Base-by-base conservation (phyloP, 345 rosid genomes). In the Mangifera indica region DNA sequence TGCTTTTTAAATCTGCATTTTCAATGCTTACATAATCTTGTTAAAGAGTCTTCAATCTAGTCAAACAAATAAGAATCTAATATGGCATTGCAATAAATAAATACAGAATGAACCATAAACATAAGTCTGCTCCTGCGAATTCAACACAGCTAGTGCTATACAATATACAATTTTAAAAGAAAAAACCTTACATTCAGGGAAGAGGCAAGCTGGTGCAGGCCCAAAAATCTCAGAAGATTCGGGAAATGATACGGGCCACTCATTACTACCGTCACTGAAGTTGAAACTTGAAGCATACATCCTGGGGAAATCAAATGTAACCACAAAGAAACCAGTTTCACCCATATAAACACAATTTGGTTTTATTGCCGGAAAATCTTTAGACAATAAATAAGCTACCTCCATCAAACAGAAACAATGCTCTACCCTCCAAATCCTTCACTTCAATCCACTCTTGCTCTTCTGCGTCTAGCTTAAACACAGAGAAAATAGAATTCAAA, bases 381-480 rank as follows among this genome's bases (percentile, higher is more conserved):
- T 24, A 8, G 44, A 55, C 0, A 61, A 69, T 25, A 4, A 77
- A 76, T 14, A 76, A 59, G 9, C 48, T 63, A 46, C 78, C 69
- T 1, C 66, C 80, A 0, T 20, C 18, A 18, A 67, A 70, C 52
- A 79, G 20, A 20, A 72, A 66, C 51, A 80, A 80, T 12, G 66
- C 66, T 67, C 61, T 58, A 70, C 74, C 78, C 20, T 63, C 76
- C 24, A 76, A 76, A 11, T 18, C 66, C 34, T 69, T 65, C 53
- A 48, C 17, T 37, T 74, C 67, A 61, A 74, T 67, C 84, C 84
- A 80, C 6, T 25, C 42, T 5, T 74, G 74, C 62, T 60, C 53
- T 1, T 74, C 84, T 55, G 77, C 73, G 52, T 80, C 78, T 29
- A 77, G 64, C 81, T 67, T 80, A 57, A 48, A 48, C 17, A 48